phyloP scores from a whole-genome alignment of 2,329 filamentous ascomycete genomes.

The Sarocladium brachiariae region DNA sequence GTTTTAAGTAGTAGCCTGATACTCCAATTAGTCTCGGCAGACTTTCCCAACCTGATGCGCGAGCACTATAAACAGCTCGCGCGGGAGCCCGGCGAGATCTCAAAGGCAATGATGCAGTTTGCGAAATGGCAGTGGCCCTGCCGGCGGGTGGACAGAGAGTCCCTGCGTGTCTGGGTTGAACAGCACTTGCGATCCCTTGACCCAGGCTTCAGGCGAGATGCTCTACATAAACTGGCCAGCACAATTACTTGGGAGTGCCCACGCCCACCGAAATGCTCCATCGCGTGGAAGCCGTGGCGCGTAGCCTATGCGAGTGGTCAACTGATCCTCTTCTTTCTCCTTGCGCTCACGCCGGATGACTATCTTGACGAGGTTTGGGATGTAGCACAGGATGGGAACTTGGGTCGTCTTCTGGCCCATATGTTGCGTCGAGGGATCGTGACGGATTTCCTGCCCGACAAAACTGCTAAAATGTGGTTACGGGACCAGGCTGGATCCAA shows the following conservation, averaged over 20 bases:
- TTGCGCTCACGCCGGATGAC: neutral
- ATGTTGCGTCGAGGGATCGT: too few relatives aligned
- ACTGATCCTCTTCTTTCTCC: neutral
- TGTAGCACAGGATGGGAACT: neutral
- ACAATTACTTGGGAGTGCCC: neutral
- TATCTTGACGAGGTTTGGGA: neutral
- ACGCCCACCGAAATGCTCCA: neutral
- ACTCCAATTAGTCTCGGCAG: too few relatives aligned
- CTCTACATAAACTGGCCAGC: neutral
- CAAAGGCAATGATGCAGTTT: neutral
- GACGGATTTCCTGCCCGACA: too few relatives aligned
- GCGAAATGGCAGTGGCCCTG: neutral
- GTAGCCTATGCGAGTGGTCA: too few relatives aligned
- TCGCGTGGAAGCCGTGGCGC: neutral
- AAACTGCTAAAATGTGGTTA: too few relatives aligned
- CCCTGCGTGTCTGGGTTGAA: neutral
- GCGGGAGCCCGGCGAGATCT: neutral
- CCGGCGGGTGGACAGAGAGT: too few relatives aligned
- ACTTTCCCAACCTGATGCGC: neutral
- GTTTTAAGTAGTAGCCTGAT: too few relatives aligned
- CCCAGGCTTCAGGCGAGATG: neutral
- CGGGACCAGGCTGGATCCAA: too few relatives aligned
- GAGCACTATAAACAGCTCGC: neutral
- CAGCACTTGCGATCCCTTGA: neutral
- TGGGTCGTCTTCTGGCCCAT: neutral